Evolutionary conservation across 306 rosid species (phyloP).

Genomic region (Trifolium repens): DNA sequence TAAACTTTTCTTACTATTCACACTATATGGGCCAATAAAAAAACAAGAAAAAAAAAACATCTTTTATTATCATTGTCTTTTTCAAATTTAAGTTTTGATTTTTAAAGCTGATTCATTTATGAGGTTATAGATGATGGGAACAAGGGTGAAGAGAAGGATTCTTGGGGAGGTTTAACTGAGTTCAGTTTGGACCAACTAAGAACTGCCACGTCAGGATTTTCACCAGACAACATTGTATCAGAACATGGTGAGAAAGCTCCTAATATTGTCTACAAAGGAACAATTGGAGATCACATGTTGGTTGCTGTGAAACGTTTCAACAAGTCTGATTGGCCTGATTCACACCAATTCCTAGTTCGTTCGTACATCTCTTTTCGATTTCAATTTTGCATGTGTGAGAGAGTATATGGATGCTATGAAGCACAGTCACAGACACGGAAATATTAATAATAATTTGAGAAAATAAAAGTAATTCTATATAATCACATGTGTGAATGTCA

Average conservation of each 20-base stretch:
- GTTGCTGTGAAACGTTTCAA: conserved; percentile 90
- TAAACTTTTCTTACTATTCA: background rate
- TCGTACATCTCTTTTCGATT: conserved; percentile 22
- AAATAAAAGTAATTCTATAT: background rate
- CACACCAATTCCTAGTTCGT: conserved; percentile 87
- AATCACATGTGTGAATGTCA: background rate
- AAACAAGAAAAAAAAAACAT: background rate
- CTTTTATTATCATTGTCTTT: background rate
- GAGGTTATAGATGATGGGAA: conserved; percentile 58
- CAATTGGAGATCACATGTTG: conserved; percentile 62
- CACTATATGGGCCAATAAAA: background rate
- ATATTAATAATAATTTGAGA: background rate
- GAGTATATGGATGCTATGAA: too few species aligned
- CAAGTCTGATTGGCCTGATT: conserved; percentile 92
- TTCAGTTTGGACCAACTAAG: conserved; percentile 75
- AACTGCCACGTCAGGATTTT: conserved; percentile 78
- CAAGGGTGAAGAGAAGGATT: conserved; percentile 53
- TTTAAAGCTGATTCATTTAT: conserved; percentile 14
- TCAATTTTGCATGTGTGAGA: background rate
- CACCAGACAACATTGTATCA: conserved; percentile 82
- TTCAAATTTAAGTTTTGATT: conserved; percentile 23
- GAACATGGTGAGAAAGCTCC: conserved; percentile 99
- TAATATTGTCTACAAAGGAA: conserved; percentile 83
- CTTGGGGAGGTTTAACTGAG: conserved; percentile 69
- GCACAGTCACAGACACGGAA: background rate